Evolutionary conservation across 1,284 basidiomycete species (phyloP), one percentile per base, ranked within the genome.

Genomic region (Afroboletus lepidellus): DNA sequence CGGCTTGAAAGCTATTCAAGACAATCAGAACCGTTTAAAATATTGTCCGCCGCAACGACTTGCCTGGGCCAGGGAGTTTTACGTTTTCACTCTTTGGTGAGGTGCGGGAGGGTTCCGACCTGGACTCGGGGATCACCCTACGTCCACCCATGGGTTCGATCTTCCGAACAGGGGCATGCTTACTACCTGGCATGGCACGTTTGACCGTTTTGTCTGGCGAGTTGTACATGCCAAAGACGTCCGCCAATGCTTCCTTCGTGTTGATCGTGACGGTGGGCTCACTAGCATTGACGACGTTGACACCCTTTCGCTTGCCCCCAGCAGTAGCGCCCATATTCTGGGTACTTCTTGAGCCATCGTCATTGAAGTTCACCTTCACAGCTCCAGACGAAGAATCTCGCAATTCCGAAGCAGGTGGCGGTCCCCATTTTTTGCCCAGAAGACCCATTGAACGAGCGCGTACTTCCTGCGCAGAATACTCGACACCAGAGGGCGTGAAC

Each of bases 171-270:
- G 85, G 84, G 1, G 84, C 85, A 63, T 88, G 79, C 62, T 88
- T 89, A 60, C 81, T 85, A 18, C 86, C 86, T 12, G 77, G 67
- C 51, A 72, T 65, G 6, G 76, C 51, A 32, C 75, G 66, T 58
- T 73, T 79, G 44, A 80, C 79, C 0, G 89, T 92, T 72, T 87
- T 87, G 55, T 90, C 87, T 2, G 88, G 89, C 8, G 87, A 90
- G 67, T 96, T 95, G 69, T 93, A 95, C 85, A 97, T 91, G 52
- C 86, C 87, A 73, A 92, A 92, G 34, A 97, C 92, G 66, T 96
- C 94, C n/a, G 83, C 89, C 47, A 95, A 77, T 3, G 94, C 94
- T 57, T 92, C 90, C 69, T 93, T 94, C 41, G 90, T 93, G 65
- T 91, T 91, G 56, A 92, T 84, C 0, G 90, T 93, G 6, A 89